These are phyloP conservation scores for Gentiana straminea DNA, from an alignment of 257 asterid species.

Conservation along the genomic window DNA sequence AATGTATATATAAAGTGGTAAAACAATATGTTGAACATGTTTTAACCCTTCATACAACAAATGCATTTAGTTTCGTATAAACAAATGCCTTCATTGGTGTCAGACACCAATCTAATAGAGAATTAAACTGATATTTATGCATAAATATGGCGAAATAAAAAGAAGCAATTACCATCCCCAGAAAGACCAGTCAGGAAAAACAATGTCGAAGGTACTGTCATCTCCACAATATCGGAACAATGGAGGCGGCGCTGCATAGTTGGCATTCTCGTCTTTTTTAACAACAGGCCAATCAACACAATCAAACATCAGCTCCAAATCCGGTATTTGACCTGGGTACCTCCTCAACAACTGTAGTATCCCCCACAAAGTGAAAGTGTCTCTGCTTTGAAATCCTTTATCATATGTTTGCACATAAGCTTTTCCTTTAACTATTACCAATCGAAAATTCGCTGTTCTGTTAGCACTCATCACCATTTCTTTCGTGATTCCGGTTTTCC, in stretches of 20 bases:
- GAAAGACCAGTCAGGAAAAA: constrained; percentile 43
- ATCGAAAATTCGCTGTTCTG: constrained; percentile 24
- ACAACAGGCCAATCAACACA: constrained; percentile 33
- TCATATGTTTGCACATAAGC: constrained; percentile 20
- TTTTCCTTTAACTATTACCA: constrained; percentile 24
- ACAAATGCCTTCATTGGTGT: no score
- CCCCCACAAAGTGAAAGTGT: constrained; percentile 27
- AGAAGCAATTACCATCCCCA: constrained; percentile 33
- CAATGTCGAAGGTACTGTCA: constrained; percentile 30
- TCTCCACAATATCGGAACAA: constrained; percentile 30
- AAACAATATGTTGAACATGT: no score
- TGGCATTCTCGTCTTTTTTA: background rate
- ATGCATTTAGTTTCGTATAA: no score
- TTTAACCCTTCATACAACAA: no score
- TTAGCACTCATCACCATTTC: constrained; percentile 23
- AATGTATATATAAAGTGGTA: no score
- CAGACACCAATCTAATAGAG: no score
- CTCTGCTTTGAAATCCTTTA: constrained; percentile 29
- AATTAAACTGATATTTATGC: no score
- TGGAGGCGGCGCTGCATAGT: constrained; percentile 21
- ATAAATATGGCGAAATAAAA: no score
- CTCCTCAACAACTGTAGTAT: constrained; percentile 30
- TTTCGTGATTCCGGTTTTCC: constrained; percentile 30
- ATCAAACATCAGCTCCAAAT: constrained; percentile 38
- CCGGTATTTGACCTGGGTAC: constrained; percentile 33